Conservation (phyloP, 805 yeast species). For the Clavispora santaluciae region DNA sequence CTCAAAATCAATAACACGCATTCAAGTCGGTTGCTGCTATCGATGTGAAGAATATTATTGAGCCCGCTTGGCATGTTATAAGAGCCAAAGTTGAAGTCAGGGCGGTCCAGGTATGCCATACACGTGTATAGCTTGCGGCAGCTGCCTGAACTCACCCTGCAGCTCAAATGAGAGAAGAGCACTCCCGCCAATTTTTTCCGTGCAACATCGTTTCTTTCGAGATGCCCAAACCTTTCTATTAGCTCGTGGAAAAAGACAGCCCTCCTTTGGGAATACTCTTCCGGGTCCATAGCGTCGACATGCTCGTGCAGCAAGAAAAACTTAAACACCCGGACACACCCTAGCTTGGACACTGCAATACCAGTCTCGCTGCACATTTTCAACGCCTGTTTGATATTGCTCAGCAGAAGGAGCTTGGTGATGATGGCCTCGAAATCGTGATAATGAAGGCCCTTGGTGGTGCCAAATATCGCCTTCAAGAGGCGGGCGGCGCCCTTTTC, state of each 20-base stretch:
- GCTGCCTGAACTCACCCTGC: constrained; percentile 17
- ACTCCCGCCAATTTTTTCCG: constrained; percentile 14
- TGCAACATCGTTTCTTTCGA: constrained; percentile 13
- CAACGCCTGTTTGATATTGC: constrained; percentile 22
- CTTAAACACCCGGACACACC: constrained; percentile 21
- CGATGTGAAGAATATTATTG: constrained; percentile 13
- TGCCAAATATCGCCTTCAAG: constrained; percentile 24
- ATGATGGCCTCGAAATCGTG: constrained; percentile 26
- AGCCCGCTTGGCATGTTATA: constrained; percentile 18
- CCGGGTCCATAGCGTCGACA: neutral
- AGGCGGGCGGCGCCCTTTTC: constrained; percentile 27
- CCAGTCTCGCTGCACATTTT: constrained; percentile 17
- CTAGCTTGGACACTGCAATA: constrained; percentile 20
- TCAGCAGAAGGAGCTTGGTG: constrained; percentile 21
- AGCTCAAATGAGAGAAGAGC: constrained; percentile 16
- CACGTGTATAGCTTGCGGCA: constrained; percentile 15
- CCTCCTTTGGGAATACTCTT: constrained; percentile 2
- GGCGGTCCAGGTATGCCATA: constrained; percentile 4
- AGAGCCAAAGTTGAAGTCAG: constrained; percentile 15
- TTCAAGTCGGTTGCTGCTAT: constrained; percentile 11
- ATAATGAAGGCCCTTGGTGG: constrained; percentile 22
- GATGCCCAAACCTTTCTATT: constrained; percentile 6
- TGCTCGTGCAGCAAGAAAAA: constrained; percentile 3
- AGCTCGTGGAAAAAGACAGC: constrained; percentile 9
- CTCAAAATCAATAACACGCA: constrained; percentile 20